Base-by-base conservation (phyloP, 306 rosid species). In the Aeschynomene evenia region DNA sequence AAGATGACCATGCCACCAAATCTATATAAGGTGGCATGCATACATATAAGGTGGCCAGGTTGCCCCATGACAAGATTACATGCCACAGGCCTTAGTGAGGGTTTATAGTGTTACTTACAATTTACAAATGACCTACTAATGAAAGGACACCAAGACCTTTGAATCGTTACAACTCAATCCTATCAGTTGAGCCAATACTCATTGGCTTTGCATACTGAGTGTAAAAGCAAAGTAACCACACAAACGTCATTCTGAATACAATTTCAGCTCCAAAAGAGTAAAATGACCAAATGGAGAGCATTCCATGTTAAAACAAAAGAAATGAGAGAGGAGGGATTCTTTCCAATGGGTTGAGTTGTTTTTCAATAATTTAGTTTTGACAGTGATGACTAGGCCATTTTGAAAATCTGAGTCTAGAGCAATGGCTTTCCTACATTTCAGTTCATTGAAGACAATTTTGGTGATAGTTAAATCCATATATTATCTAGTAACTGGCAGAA, bases 371-470 rank as follows among this genome's bases (percentile, higher is more conserved):
- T 24, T 49, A 52, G 48, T 58, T 63, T 68, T 23, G 20, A 58
- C 55, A 22, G 40, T 33, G 45, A 69, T 26, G 50, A 53, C 58
- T 51, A 37, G 31, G 33, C 63, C 58, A 51, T 50, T 40, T 14
- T 33, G 59, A 57, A 59, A 66, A 73, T 29, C 28, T 28, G 55
- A 28, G 22, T 74, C 45, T 58, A 75, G 33, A 55, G 34, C 20
- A 49, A 70, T 23, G 53, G 23, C 59, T 18, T 48, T 58, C 71
- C 33, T 13, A 60, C 26, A 53, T 39, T 80, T 64, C 52, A n/a
- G 50, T 19, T 36, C 34, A 75, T 57, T 20, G 23, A 71, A 59
- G 66, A 71, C 46, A 58, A 13, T 50, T 50, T 64, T 14, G 26
- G 37, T 1, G 7, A 9, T 18, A 57, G 24, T 18, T 50, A 23